phyloP scores from a whole-genome alignment of 176 grass and related monocot genomes.

The Stipa capillata region DNA sequence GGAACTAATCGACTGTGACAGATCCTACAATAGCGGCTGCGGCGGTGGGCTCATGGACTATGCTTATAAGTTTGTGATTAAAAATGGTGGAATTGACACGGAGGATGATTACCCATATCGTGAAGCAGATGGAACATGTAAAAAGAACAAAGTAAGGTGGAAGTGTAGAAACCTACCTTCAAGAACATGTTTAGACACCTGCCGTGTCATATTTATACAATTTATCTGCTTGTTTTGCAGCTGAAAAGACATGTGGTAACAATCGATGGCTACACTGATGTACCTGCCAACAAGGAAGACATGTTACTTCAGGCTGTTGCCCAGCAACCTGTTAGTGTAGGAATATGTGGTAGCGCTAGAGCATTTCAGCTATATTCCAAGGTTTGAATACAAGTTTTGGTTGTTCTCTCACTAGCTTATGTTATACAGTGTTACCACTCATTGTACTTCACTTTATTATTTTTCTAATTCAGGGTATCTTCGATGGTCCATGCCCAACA shows the following conservation, averaged over 20 bases:
- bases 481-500: slow-evolving; percentile 83
- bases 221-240: slow-evolving; percentile 32
- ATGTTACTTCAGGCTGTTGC: slow-evolving; percentile 74
- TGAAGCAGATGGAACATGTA: slow-evolving; percentile 50
- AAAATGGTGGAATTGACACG: slow-evolving; percentile 86
- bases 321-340: slow-evolving; percentile 86
- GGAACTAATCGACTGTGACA: slow-evolving; percentile 82
- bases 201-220: slow-evolving; percentile 1
- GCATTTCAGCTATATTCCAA: slow-evolving; percentile 84
- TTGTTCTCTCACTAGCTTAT: neutral
- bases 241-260: slow-evolving; percentile 72
- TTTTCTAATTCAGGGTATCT: slow-evolving; percentile 73
- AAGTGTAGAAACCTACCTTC: neutral
- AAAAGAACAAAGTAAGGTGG: slow-evolving; percentile 67
- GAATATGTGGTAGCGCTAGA: slow-evolving; percentile 88
- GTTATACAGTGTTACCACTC: neutral
- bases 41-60: slow-evolving; percentile 90
- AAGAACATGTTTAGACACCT: neutral
- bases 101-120: slow-evolving; percentile 85
- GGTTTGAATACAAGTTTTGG: slow-evolving; percentile 29
- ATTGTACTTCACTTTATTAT: neutral
- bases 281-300: slow-evolving; percentile 67
- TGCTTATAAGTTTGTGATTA: slow-evolving; percentile 69
- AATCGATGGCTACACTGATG: slow-evolving; percentile 80
- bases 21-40: slow-evolving; percentile 73